Percentiles rank a stretch among this genome's conserved stretches.
Conservation (phyloP, 306 rosid genomes). For the Pueraria montana region DNA sequence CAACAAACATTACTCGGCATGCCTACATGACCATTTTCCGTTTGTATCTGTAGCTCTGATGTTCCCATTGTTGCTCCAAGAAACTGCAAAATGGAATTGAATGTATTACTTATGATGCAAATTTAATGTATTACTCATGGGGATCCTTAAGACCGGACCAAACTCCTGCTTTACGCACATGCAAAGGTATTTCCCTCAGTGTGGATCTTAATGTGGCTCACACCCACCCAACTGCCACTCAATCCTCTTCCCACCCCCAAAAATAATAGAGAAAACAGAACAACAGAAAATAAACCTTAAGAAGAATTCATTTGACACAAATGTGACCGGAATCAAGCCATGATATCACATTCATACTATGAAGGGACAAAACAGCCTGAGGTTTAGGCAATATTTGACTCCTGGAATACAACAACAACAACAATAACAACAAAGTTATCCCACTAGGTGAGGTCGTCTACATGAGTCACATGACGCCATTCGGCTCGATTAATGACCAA, state of each 20-base stretch:
- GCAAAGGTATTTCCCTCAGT: background rate
- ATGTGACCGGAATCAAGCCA: background rate
- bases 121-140: background rate
- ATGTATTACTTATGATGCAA: background rate
- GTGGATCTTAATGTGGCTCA: background rate
- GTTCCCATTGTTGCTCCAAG: conserved; percentile 94
- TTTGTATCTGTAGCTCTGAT: conserved; percentile 86
- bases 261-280: background rate
- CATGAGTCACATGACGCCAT: too few species aligned
- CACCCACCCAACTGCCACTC: background rate
- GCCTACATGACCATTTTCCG: conserved; percentile 90
- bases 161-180: background rate
- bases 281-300: background rate
- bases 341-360: too few species aligned
- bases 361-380: too few species aligned
- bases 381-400: too few species aligned
- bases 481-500: too few species aligned
- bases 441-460: too few species aligned
- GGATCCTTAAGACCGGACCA: background rate
- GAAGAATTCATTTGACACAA: background rate
- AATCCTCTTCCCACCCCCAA: conserved; percentile 1
- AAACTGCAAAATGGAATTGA: conserved; percentile 70
- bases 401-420: too few species aligned
- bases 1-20: conserved; percentile 97
- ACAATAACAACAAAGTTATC: too few species aligned